A percentile compares a stretch with the other conserved stretches of the same genome.
These are phyloP conservation scores for Calendula officinalis DNA, from an alignment of 129 eudicot species.

Conservation along the genomic window DNA sequence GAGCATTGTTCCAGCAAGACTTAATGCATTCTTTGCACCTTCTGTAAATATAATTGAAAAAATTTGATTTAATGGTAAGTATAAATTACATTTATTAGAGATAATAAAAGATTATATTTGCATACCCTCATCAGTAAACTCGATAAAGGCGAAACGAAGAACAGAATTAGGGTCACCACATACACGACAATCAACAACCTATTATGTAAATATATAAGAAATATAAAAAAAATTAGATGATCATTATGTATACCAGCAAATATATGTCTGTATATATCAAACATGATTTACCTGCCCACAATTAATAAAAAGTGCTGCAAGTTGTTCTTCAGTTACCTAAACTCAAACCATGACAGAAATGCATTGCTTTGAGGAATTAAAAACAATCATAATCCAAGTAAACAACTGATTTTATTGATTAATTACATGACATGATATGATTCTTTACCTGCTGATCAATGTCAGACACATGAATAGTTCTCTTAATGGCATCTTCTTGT, in stretches of 20 bases:
- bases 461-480: constrained; percentile 94
- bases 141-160: constrained; percentile 87
- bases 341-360: constrained; percentile 17
- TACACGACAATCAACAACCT: constrained; percentile 96
- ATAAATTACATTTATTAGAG: not conserved
- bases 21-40: constrained; percentile 80
- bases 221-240: constrained; percentile 4
- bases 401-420: not conserved
- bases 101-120: constrained; percentile 1
- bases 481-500: constrained; percentile 78
- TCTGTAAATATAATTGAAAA: constrained; percentile 46
- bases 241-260: constrained; percentile 15
- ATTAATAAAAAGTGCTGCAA: constrained; percentile 72
- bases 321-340: constrained; percentile 95
- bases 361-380: not conserved
- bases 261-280: not conserved
- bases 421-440: not conserved
- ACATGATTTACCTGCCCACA: constrained; percentile 74
- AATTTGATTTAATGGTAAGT: constrained; percentile 16
- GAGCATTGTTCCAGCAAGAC: constrained; percentile 90
- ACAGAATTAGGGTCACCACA: constrained; percentile 88
- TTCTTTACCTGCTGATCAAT: constrained; percentile 83
- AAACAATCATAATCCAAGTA: not conserved
- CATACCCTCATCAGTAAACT: constrained; percentile 83
- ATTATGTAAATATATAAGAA: constrained; percentile 5